Evolutionary conservation across 495 filamentous ascomycete genomes (phyloP).

Genomic region (Neurospora intermedia): DNA sequence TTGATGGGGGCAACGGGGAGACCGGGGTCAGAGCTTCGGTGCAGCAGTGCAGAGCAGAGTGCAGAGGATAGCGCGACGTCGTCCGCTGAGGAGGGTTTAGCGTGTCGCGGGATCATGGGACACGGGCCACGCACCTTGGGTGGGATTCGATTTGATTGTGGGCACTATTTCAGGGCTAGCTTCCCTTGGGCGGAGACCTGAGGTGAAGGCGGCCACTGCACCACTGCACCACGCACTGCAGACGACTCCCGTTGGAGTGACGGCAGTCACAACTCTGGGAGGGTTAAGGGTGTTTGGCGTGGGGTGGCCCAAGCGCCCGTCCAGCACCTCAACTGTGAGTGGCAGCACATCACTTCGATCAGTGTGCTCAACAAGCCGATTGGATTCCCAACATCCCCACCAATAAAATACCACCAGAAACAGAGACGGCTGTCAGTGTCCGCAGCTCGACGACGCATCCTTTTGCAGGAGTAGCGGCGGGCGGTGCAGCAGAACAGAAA

Average conservation of each 20-base stretch:
- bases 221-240: too few species aligned
- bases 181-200: background rate
- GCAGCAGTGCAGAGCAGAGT: background rate
- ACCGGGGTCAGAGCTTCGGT: conserved; percentile 10
- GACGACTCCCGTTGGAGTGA: background rate
- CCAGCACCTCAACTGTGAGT: background rate
- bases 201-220: background rate
- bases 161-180: background rate
- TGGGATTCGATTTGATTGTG: background rate
- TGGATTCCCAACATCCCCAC: conserved; percentile 8
- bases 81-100: conserved; percentile 7
- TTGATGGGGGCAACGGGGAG: conserved; percentile 11
- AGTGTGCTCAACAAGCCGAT: background rate
- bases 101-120: conserved; percentile 5
- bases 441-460: background rate
- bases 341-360: background rate
- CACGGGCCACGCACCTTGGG: conserved; percentile 14
- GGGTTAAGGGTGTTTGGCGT: background rate
- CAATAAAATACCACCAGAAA: background rate
- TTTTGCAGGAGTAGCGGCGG: background rate
- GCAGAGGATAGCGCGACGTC: conserved; percentile 13
- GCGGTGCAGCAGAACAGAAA: background rate
- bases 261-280: background rate
- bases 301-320: background rate
- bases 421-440: background rate